Percentiles rank a stretch among this genome's conserved stretches.
Conservation (phyloP, 2,329 filamentous ascomycete genomes). For the Botryotinia convoluta region DNA sequence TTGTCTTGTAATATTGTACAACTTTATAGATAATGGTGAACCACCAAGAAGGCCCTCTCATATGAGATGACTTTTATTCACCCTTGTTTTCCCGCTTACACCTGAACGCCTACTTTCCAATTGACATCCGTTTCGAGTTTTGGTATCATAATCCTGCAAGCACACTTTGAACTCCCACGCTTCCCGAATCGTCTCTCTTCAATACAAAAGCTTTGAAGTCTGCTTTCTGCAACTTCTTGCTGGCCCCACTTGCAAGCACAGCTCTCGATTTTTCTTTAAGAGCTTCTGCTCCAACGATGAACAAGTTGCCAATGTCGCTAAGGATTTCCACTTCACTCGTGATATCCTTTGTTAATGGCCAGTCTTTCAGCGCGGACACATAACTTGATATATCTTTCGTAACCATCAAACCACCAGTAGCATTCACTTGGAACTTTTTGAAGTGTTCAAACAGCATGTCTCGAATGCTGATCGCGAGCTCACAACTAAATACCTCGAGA, state of each 20-base stretch:
- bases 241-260: conserved; percentile 45
- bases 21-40: conserved; percentile 3
- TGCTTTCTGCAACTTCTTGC: conserved; percentile 59
- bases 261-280: conserved; percentile 67
- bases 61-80: neutral
- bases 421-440: conserved; percentile 89
- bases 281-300: conserved; percentile 85
- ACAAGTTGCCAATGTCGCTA: conserved; percentile 90
- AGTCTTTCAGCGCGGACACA: conserved; percentile 77
- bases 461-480: conserved; percentile 78
- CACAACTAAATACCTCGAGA: conserved; percentile 75
- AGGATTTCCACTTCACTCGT: conserved; percentile 75
- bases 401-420: conserved; percentile 90
- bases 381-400: conserved; percentile 96
- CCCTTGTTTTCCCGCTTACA: neutral
- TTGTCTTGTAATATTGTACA: conserved; percentile 10
- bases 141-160: conserved; percentile 50
- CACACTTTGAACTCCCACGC: conserved; percentile 78
- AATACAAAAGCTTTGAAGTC: conserved; percentile 83
- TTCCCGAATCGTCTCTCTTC: conserved; percentile 79
- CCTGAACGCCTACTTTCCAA: conserved; percentile 16
- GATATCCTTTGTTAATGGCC: conserved; percentile 70
- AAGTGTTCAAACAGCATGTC: conserved; percentile 85
- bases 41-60: neutral
- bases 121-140: conserved; percentile 17